These are phyloP conservation scores for Apiospora saccharicola DNA, from an alignment of 2,329 filamentous ascomycete genomes.

Conservation along the genomic window DNA sequence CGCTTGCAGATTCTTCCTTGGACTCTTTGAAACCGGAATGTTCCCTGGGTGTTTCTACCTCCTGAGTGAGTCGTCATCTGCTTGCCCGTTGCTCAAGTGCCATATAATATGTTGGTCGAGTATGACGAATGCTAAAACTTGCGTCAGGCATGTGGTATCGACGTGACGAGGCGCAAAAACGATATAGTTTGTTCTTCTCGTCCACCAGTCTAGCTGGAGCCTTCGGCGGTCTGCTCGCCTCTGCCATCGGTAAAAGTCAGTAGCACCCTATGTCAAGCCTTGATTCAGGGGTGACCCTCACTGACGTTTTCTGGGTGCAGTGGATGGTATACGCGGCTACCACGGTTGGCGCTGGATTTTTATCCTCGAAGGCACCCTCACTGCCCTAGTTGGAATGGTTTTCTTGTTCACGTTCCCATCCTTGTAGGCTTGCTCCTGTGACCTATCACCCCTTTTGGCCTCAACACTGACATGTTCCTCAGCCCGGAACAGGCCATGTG, in stretches of 20 bases:
- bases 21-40: conserved; percentile 78
- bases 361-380: conserved; percentile 72
- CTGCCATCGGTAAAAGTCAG: conserved; percentile 76
- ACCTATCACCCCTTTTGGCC: not conserved
- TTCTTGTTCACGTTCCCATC: conserved; percentile 76
- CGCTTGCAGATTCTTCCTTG: not conserved
- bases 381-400: conserved; percentile 48
- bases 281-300: not conserved
- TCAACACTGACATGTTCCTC: conserved; percentile 21
- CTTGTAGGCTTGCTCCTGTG: conserved; percentile 55
- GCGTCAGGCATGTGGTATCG: conserved; percentile 84
- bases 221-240: conserved; percentile 86
- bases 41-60: conserved; percentile 75
- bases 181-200: conserved; percentile 94
- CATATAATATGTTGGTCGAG: not conserved
- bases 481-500: conserved; percentile 75
- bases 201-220: conserved; percentile 81
- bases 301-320: conserved; percentile 32
- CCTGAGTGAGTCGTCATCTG: conserved; percentile 69
- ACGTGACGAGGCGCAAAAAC: conserved; percentile 84
- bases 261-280: conserved; percentile 46
- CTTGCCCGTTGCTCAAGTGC: not conserved
- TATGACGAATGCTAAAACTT: not conserved
- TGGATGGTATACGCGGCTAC: conserved; percentile 75
- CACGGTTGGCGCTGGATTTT: conserved; percentile 84